A percentile compares a stretch with the other conserved stretches of the same genome.
Evolutionary conservation across 352 stramenopile genomes (phyloP).

Genomic region (Peronospora destructor): DNA sequence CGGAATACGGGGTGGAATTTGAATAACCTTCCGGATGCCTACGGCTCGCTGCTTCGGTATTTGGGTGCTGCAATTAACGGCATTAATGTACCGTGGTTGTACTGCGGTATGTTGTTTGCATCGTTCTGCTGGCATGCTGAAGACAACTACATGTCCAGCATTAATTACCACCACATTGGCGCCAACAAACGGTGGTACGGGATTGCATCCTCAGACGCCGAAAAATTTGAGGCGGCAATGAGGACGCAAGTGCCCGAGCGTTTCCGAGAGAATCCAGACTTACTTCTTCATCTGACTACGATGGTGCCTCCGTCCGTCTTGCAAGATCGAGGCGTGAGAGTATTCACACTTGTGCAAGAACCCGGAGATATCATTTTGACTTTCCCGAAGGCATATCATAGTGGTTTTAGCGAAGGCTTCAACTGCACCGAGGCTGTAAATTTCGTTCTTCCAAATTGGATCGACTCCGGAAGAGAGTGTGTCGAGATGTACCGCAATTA

Average conservation of each 20-base stretch:
- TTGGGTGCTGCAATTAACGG: slow-evolving; percentile 93
- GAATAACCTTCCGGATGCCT: slow-evolving; percentile 93
- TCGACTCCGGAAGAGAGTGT: slow-evolving; percentile 68
- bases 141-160: slow-evolving; percentile 98
- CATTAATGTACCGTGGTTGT: slow-evolving; percentile 98
- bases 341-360: slow-evolving; percentile 70
- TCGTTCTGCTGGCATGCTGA: slow-evolving; percentile 99
- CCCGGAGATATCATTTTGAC: slow-evolving; percentile 96
- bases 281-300: slow-evolving; percentile 70
- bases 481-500: slow-evolving; percentile 64
- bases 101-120: slow-evolving; percentile 96
- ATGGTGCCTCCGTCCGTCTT: slow-evolving; percentile 61
- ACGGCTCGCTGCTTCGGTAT: slow-evolving; percentile 89
- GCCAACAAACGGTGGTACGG: slow-evolving; percentile 96
- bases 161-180: slow-evolving; percentile 97
- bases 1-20: slow-evolving; percentile 92
- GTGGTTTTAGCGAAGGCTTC: slow-evolving; percentile 94
- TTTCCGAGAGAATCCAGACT: slow-evolving; percentile 52
- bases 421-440: slow-evolving; percentile 89
- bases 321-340: slow-evolving; percentile 35
- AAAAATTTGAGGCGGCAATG: slow-evolving; percentile 48
- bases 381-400: slow-evolving; percentile 95
- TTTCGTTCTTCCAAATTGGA: slow-evolving; percentile 80
- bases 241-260: slow-evolving; percentile 48
- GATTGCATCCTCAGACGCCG: slow-evolving; percentile 47